A percentile compares a stretch with the other conserved stretches of the same genome.
phyloP scores from a whole-genome alignment of 164 flowering plant species.

The Vitis labrusca region DNA sequence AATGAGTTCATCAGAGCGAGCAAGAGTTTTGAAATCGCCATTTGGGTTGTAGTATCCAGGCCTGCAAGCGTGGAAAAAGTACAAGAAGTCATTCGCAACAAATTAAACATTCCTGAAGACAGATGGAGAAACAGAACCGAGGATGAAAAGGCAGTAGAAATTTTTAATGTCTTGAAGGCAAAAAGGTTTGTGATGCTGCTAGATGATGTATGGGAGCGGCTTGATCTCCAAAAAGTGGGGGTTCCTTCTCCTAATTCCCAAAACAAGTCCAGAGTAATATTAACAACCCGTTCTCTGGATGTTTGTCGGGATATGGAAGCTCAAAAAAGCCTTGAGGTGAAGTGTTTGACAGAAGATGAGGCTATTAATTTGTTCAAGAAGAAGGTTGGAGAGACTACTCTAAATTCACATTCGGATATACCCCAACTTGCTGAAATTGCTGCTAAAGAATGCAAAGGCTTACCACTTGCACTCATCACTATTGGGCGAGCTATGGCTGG shows the following conservation, averaged over 20 bases:
- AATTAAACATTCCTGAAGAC: not conserved
- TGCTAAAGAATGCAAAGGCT: no score
- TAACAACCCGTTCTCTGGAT: no score
- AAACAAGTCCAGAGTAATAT: not conserved
- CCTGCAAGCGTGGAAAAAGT: not conserved
- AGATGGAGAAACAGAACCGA: not conserved
- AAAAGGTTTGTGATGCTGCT: conserved; percentile 13
- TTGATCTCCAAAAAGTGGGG: conserved; percentile 2
- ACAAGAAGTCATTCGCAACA: conserved; percentile 4
- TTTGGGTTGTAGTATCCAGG: conserved; percentile 16
- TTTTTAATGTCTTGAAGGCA: conserved; percentile 1
- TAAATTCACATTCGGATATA: no score
- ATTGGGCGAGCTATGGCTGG: no score
- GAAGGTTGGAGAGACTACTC: no score
- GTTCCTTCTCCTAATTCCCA: not conserved
- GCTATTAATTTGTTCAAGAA: no score
- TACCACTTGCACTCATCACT: no score
- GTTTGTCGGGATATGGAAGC: no score
- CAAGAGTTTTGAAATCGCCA: conserved; percentile 2
- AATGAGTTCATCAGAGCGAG: not conserved
- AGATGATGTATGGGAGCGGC: conserved; percentile 16
- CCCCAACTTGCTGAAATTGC: no score
- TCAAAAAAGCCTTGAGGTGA: no score
- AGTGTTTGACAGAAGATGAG: no score
- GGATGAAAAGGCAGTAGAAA: not conserved